These are phyloP conservation scores for Populus deltoides DNA, from an alignment of 345 rosid genomes.

Conservation along the genomic window DNA sequence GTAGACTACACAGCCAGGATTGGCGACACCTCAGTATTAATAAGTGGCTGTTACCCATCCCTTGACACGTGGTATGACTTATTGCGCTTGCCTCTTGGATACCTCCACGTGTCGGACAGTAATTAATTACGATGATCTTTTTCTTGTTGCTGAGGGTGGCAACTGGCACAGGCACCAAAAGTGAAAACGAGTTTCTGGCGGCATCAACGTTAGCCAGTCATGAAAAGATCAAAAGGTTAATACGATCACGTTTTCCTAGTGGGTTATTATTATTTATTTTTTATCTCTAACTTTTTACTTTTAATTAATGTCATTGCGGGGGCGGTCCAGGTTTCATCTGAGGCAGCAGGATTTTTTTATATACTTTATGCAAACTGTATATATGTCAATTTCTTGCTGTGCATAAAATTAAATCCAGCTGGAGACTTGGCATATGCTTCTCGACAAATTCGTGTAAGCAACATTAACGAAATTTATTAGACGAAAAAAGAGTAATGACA, in stretches of 20 bases:
- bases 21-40: conserved; percentile 13
- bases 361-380: no score
- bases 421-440: no score
- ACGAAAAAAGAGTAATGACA: background rate
- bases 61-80: background rate
- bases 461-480: no score
- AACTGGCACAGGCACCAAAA: background rate
- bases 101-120: conserved; percentile 12
- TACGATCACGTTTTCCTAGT: background rate
- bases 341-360: no score
- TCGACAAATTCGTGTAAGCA: no score
- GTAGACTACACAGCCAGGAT: background rate
- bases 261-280: background rate
- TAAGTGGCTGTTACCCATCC: conserved; percentile 8
- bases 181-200: background rate
- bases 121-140: background rate
- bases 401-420: no score
- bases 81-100: background rate
- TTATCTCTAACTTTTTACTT: background rate
- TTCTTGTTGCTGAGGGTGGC: background rate
- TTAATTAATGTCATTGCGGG: background rate
- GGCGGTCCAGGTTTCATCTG: background rate
- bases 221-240: background rate
- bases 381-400: no score
- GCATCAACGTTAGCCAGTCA: background rate